A percentile compares a stretch with the other conserved stretches of the same genome.
Evolutionary conservation across 192 early-diverging fungal species (phyloP).

Genomic region (Mortierella hygrophila): DNA sequence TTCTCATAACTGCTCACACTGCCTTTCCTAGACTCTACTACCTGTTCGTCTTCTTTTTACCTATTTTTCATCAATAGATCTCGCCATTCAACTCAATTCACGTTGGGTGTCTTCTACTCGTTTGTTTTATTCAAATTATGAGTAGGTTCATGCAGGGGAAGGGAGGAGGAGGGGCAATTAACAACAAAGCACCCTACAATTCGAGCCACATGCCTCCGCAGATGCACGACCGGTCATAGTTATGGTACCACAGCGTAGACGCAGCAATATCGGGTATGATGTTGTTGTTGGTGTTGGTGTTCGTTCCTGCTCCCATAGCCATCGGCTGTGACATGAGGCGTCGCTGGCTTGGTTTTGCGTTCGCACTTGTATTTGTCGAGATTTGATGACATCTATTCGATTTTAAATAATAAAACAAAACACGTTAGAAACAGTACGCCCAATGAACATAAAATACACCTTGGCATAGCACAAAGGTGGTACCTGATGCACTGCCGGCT

Average conservation of each 20-base stretch:
- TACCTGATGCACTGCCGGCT: slow-evolving; percentile 49
- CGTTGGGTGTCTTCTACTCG: no score
- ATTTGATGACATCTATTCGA: slow-evolving; percentile 41
- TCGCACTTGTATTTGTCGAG: slow-evolving; percentile 16
- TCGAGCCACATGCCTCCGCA: slow-evolving; percentile 56
- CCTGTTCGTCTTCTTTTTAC: no score
- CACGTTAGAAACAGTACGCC: background rate
- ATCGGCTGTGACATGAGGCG: slow-evolving; percentile 14
- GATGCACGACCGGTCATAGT: slow-evolving; percentile 51
- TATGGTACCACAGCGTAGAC: slow-evolving; percentile 48
- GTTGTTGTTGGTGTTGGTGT: background rate
- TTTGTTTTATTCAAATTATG: no score
- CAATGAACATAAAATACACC: background rate
- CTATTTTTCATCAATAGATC: no score
- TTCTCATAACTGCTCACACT: background rate
- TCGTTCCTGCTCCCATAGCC: background rate
- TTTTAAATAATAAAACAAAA: background rate
- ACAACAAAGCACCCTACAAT: slow-evolving; percentile 1
- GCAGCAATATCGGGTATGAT: slow-evolving; percentile 40
- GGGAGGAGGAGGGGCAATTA: background rate
- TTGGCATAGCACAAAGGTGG: background rate
- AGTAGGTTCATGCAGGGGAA: background rate
- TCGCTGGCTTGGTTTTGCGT: background rate
- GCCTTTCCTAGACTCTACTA: no score
- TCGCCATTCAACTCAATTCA: no score